phyloP scores from a whole-genome alignment of 2,329 filamentous ascomycete species.

The Phaeosphaeriaceae sp. region DNA sequence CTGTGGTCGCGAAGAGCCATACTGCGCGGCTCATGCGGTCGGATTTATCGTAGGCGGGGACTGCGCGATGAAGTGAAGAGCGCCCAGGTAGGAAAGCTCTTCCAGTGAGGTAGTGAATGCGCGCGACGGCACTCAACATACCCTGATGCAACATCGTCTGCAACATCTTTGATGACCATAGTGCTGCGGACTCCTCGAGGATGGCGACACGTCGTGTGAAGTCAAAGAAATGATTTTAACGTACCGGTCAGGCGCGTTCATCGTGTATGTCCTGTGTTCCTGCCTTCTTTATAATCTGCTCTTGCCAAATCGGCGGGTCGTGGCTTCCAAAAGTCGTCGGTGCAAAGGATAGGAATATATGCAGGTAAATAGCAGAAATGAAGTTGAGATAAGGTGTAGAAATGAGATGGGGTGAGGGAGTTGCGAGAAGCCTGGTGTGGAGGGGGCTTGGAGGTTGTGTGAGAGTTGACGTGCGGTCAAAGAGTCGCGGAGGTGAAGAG shows the following conservation, averaged over 20 bases:
- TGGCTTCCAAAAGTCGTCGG: slow-evolving; percentile 5
- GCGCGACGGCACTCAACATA: slow-evolving; percentile 6
- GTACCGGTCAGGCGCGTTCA: slow-evolving; percentile 50
- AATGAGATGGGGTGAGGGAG: not conserved
- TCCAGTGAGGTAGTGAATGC: slow-evolving; percentile 6
- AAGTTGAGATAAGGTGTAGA: not conserved
- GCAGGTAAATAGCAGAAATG: not conserved
- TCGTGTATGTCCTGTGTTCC: slow-evolving; percentile 23
- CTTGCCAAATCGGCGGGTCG: slow-evolving; percentile 2
- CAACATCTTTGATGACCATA: slow-evolving; percentile 1
- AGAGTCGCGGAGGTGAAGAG: slow-evolving; percentile 15
- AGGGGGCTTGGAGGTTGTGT: not conserved
- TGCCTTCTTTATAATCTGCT: slow-evolving; percentile 7
- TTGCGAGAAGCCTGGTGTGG: not conserved
- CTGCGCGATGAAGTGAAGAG: slow-evolving; percentile 6
- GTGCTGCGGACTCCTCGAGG: slow-evolving; percentile 11
- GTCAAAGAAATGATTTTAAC: slow-evolving; percentile 10
- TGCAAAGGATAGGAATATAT: slow-evolving; percentile 2
- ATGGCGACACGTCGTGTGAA: not conserved
- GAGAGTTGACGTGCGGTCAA: slow-evolving; percentile 3
- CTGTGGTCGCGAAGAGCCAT: slow-evolving; percentile 1
- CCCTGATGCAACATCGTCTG: slow-evolving; percentile 4
- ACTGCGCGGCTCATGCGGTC: not conserved
- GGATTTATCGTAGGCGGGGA: not conserved
- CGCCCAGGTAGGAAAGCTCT: not conserved